Evolutionary conservation across 176 grass and related monocot genomes (phyloP), one percentile per base, ranked within the genome.

Genomic region (Elaeis guineensis): DNA sequence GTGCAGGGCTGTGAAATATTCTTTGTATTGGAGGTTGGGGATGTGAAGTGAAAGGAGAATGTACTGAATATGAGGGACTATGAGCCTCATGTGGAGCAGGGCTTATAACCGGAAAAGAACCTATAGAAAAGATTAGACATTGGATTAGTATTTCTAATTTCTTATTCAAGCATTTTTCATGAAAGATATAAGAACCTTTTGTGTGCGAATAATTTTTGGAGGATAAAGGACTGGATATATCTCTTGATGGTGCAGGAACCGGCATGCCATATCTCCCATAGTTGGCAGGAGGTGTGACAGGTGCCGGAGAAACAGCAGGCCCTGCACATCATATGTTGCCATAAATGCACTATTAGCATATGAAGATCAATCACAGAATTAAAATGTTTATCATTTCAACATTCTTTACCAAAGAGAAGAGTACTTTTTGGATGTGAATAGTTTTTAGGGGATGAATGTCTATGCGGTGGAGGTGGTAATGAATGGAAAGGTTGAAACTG

Each of bases 51-150:
- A 49, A 72, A 90, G 76, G 77, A 51, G 61, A 62, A 62, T 68
- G 80, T 21, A 58, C 24, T 70, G 67, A 63, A 72, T 63, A 55
- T 73, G 76, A 62, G 61, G 76, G 65, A 63, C 78, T 72, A 49
- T 77, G 56, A 57, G 59, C 62, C 75, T 75, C 71, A 75, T 74
- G 79, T 9, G 67, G 70, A 74, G 79, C 52, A 80, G 81, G 84
- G 75, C 74, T 89, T 82, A 74, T 75, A 21, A 69, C 64, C 70
- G 85, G 85, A 69, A 63, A 83, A 58, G 76, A 79, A 26, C 64
- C 87, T 89, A 81, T 20, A 68, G 28, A 19, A 76, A 83, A 70
- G 50, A 67, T 66, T 4, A 61, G 51, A 19, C 15, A 19, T 22
- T 54, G 17, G 39, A 66, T 15, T 55, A 54, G 16, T 63, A 44